These are phyloP conservation scores for Angomonas ambiguus DNA, from an alignment of 208 protist genomes.

Conservation along the genomic window DNA sequence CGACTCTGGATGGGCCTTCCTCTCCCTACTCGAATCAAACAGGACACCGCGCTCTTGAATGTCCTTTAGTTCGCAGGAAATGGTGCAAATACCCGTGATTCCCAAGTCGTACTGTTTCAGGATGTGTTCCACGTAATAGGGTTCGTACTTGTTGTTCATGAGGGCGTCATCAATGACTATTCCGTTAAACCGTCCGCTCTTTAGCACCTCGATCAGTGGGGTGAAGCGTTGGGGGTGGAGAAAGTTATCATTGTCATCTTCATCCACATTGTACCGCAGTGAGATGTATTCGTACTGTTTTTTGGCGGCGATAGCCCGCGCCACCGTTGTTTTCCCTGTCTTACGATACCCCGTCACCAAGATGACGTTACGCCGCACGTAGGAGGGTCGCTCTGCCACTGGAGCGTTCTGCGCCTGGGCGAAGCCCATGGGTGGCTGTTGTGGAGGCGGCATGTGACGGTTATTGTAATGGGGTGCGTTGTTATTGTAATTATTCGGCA, in stretches of 20 bases:
- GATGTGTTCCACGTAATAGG: conserved; percentile 64
- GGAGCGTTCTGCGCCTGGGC: conserved; percentile 1
- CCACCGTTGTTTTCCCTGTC: conserved; percentile 72
- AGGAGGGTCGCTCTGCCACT: no score
- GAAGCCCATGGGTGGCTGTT: no score
- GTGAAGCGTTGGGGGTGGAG: background rate
- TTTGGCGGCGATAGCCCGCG: conserved; percentile 42
- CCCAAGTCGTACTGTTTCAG: conserved; percentile 47
- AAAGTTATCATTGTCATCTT: background rate
- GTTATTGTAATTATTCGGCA: background rate
- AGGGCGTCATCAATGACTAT: conserved; percentile 82
- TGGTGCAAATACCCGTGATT: conserved; percentile 54
- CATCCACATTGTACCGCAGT: conserved; percentile 17
- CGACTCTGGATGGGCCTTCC: conserved; percentile 61
- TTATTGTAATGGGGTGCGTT: conserved; percentile 1
- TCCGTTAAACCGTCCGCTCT: conserved; percentile 28
- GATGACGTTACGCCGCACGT: no score
- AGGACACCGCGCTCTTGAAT: conserved; percentile 42
- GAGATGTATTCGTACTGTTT: conserved; percentile 70
- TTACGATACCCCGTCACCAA: conserved; percentile 68
- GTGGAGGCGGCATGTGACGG: background rate
- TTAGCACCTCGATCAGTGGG: background rate
- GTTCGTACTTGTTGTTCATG: conserved; percentile 61
- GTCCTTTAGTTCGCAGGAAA: conserved; percentile 41
- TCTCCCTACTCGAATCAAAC: conserved; percentile 32